Evolutionary conservation across 2,329 filamentous ascomycete species (phyloP).

Genomic region (Diaporthe humulicola): DNA sequence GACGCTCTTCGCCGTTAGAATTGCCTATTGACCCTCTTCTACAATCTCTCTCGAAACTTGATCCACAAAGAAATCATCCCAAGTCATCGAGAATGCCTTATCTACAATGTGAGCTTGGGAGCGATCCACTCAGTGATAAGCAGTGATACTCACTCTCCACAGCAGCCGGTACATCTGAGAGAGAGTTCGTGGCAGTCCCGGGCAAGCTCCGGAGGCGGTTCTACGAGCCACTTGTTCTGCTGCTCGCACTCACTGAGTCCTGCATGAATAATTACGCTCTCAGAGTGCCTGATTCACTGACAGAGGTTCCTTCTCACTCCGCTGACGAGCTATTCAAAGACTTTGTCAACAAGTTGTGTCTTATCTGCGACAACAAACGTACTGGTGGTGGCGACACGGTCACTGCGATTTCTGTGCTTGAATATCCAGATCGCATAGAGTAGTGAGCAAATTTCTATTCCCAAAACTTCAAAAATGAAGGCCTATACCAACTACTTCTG

Average conservation of each 20-base stretch:
- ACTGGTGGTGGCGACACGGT: conserved; percentile 44
- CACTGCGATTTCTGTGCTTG: conserved; percentile 45
- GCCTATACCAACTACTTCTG: neutral
- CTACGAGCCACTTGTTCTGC: conserved; percentile 37
- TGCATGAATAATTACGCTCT: conserved; percentile 29
- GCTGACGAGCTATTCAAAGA: conserved; percentile 42
- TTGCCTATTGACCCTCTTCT: neutral
- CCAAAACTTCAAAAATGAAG: fast-evolving
- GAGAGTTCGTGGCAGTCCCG: neutral
- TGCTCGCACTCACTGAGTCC: conserved; percentile 21
- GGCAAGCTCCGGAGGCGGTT: conserved; percentile 30
- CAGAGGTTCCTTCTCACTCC: conserved; percentile 29
- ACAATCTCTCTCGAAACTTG: neutral
- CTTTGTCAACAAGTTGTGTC: conserved; percentile 47
- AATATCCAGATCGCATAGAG: conserved; percentile 43
- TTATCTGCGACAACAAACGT: conserved; percentile 46
- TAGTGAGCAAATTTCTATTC: conserved; percentile 36
- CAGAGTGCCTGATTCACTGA: neutral
- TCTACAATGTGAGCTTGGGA: neutral
- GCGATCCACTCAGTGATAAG: too few relatives aligned
- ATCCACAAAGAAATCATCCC: neutral
- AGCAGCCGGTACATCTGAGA: neutral
- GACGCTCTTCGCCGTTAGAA: neutral
- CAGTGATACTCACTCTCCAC: neutral
- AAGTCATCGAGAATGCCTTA: neutral